phyloP scores from a whole-genome alignment of 139 green algal genomes.

The Eudorina sp. region DNA sequence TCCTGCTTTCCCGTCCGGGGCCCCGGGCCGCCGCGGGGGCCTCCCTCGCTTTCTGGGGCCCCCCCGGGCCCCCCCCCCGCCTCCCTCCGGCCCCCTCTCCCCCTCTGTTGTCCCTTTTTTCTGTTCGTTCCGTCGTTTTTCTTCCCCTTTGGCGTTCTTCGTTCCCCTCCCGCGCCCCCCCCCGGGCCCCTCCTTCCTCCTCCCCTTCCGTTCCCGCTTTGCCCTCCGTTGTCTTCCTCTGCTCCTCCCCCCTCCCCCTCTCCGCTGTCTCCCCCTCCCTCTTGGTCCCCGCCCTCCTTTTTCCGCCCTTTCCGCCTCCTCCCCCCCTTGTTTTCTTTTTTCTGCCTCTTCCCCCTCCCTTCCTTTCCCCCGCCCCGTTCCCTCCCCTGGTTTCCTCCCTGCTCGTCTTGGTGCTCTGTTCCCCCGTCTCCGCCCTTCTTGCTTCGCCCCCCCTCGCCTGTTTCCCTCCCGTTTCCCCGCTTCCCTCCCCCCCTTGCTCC shows the following conservation, averaged over 20 bases:
- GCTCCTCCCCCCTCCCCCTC: neutral
- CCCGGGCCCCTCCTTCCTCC: neutral
- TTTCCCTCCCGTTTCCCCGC: neutral
- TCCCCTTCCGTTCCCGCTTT: neutral
- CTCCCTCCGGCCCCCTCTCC: neutral
- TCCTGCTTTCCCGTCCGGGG: neutral
- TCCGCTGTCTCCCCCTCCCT: neutral
- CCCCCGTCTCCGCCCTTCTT: neutral
- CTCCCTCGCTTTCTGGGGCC: neutral
- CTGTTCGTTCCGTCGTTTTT: neutral
- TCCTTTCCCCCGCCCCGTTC: neutral
- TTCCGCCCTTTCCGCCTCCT: neutral
- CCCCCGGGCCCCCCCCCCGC: no score
- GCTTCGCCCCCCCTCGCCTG: neutral
- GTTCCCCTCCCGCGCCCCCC: neutral
- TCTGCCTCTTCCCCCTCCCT: neutral
- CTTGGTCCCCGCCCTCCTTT: neutral
- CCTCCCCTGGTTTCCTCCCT: neutral
- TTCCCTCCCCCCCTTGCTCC: neutral
- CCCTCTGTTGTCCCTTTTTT: neutral
- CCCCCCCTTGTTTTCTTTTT: neutral
- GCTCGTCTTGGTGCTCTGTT: neutral
- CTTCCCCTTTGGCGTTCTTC: neutral
- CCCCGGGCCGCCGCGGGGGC: no score
- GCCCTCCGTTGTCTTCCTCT: neutral